Percentiles rank a stretch among this genome's conserved stretches.
These are phyloP conservation scores for Delonix regia DNA, from an alignment of 306 rosid species.

Conservation along the genomic window DNA sequence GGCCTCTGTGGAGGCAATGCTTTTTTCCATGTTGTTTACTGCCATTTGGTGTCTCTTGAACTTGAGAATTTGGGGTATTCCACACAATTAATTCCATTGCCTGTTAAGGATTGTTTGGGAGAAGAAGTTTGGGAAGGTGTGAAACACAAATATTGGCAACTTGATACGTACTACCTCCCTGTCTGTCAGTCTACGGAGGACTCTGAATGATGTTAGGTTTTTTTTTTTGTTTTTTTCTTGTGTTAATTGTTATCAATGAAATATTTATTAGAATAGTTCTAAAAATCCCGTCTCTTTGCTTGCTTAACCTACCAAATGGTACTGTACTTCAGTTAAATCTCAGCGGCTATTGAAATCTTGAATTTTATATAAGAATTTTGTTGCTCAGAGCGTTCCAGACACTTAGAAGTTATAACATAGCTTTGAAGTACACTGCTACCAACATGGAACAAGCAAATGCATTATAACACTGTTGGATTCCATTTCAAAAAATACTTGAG, in stretches of 20 bases:
- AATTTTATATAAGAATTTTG: slow-evolving; percentile 21
- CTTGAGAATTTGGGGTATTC: slow-evolving; percentile 88
- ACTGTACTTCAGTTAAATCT: slow-evolving; percentile 24
- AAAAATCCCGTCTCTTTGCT: slow-evolving; percentile 19
- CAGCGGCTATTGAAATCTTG: slow-evolving; percentile 11
- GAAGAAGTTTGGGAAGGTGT: slow-evolving; percentile 92
- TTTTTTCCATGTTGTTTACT: slow-evolving; percentile 91
- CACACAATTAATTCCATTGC: slow-evolving; percentile 84
- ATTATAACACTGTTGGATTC: not conserved
- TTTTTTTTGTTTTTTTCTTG: too few relatives aligned
- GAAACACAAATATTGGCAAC: slow-evolving; percentile 97
- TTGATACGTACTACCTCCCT: slow-evolving; percentile 91
- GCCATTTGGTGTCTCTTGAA: slow-evolving; percentile 85
- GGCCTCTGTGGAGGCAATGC: slow-evolving; percentile 96
- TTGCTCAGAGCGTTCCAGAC: slow-evolving; percentile 14
- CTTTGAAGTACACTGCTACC: not conserved
- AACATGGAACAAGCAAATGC: slow-evolving; percentile 11
- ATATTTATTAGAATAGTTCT: slow-evolving; percentile 19
- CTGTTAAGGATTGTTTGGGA: slow-evolving; percentile 90
- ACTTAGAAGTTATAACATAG: not conserved
- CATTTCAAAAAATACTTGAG: not conserved
- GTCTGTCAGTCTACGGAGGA: slow-evolving; percentile 73
- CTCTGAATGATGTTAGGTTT: slow-evolving; percentile 45
- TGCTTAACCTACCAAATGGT: slow-evolving; percentile 9
- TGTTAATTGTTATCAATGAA: slow-evolving; percentile 18